A percentile compares a stretch with the other conserved stretches of the same genome.
Conservation (phyloP, 2,329 filamentous ascomycete genomes). For the Cadophora luteo-olivacea region DNA sequence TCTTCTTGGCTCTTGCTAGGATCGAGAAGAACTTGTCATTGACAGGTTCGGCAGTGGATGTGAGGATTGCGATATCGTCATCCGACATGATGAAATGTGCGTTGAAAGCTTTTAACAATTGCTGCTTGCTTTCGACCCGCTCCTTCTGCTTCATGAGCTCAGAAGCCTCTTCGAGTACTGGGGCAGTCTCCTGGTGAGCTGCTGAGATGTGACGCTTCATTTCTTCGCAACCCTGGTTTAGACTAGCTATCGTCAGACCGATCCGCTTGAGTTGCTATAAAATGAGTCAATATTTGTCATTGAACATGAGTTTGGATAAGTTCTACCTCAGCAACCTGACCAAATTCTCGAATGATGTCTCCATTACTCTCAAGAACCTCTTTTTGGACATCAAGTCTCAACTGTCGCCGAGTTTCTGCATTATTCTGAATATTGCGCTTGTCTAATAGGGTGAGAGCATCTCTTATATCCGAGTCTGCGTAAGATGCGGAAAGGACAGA, state of each 20-base stretch:
- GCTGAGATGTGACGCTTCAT: conserved; percentile 80
- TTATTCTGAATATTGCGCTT: conserved; percentile 74
- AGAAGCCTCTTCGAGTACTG: conserved; percentile 79
- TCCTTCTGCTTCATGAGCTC: conserved; percentile 74
- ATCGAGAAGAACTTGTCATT: conserved; percentile 84
- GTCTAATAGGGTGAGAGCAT: conserved; percentile 82
- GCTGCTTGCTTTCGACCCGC: conserved; percentile 80
- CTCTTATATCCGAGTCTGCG: conserved; percentile 88
- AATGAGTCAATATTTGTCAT: conserved; percentile 39
- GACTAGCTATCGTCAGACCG: conserved; percentile 74
- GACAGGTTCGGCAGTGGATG: conserved; percentile 79
- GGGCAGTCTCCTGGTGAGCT: conserved; percentile 76
- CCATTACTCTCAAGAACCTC: conserved; percentile 95
- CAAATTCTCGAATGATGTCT: conserved; percentile 86
- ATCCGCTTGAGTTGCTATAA: conserved; percentile 84
- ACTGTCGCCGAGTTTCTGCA: conserved; percentile 76
- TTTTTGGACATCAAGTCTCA: conserved; percentile 85
- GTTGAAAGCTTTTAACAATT: conserved; percentile 77
- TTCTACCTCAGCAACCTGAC: conserved; percentile 80
- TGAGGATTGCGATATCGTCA: conserved; percentile 77
- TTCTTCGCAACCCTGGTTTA: conserved; percentile 81
- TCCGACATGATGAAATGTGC: conserved; percentile 86
- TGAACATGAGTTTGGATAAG: neutral
- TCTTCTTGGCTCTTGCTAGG: conserved; percentile 81
- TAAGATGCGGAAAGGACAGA: conserved; percentile 90